Base-by-base conservation (phyloP, 441 rosid genomes). In the Erodium moschatum region DNA sequence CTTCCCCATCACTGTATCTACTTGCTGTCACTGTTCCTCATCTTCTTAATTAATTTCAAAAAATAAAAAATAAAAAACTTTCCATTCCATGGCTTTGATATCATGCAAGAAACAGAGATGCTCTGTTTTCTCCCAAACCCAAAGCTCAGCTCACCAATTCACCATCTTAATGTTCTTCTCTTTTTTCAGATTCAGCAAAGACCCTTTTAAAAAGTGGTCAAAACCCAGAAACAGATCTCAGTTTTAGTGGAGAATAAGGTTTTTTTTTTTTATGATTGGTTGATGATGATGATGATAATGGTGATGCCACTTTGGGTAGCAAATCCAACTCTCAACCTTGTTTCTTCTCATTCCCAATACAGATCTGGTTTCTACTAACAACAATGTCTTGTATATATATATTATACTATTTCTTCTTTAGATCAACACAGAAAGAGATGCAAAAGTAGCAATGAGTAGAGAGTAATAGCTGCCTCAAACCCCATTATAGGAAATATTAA, bases 351-450 rank as follows among this genome's bases (percentile, higher is more conserved):
- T 80, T 78, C 74, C 85, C 84, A 79, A 83, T 81, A 86, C 81
- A 74, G 85, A 83, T 86, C 87, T 79, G 75, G 13, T 81, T 78
- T 71, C 80, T 42, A 42, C 48, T 8, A 42, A 42, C 65, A 81
- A 79, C 77, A 70, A 78, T 81, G 79, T 70, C 66, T 70, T 70
- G 69, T 74, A 74, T 69, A 76, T 24, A n/a, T n/a, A n/a, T n/a
- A n/a, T n/a, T n/a, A 70, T 63, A 40, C 46, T 40, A 40, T 40
- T 40, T 40, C 1, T 40, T 40, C 40, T 7, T 35, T 7, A 35
- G 40, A 35, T 38, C 44, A 38, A 38, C 44, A 38, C 44, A 65
- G 35, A 75, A 71, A 67, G 73, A 76, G 71, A 54, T 76, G 77
- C 80, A 80, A 6, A 42, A 42, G 2, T 1, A 42, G 13, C 11